A percentile compares a stretch with the other conserved stretches of the same genome.
Evolutionary conservation across 2,329 filamentous ascomycete genomes (phyloP).

Genomic region (Eutypa lata): DNA sequence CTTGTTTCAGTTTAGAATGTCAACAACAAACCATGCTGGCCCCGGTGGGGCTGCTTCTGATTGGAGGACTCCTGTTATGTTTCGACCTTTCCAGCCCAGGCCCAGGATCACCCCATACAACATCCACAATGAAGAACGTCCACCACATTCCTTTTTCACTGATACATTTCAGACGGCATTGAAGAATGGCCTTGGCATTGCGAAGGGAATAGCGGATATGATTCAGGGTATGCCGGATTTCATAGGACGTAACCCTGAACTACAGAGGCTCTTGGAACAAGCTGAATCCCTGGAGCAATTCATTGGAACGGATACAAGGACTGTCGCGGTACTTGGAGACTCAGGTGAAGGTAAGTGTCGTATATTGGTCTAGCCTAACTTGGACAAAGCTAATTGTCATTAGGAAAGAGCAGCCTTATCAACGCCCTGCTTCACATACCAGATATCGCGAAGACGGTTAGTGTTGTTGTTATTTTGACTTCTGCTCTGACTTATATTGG

Average conservation of each 20-base stretch:
- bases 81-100: not conserved
- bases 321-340: conserved; percentile 1
- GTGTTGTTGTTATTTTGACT: conserved; percentile 1
- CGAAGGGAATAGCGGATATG: not conserved
- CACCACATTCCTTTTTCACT: not conserved
- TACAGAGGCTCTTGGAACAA: not conserved
- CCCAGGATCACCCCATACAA: not conserved
- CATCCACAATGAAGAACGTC: not conserved
- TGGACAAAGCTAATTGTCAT: not conserved
- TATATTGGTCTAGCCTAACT: not conserved
- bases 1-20: too few species aligned
- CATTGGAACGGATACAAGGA: not conserved
- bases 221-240: not conserved
- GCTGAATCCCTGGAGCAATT: not conserved
- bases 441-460: conserved; percentile 18
- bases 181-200: not conserved
- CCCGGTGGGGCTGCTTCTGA: too few species aligned
- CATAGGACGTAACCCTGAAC: not conserved
- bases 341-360: conserved; percentile 1
- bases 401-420: conserved; percentile 3
- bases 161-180: not conserved
- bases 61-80: too few species aligned
- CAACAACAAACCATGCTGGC: too few species aligned
- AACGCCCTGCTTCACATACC: conserved; percentile 1
- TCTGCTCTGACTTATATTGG: too few species aligned